phyloP scores from a whole-genome alignment of 306 rosid species.

The apple (Malus domestica) region ASM211411v1 NC_041790.1:32128501-32129000 shows the following conservation, averaged over 20 bases:
- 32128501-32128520: constrained; percentile 61
- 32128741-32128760: background rate
- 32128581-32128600: constrained; percentile 50
- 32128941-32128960: background rate
- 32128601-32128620: constrained; percentile 63
- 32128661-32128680: constrained; percentile 95
- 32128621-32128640: constrained; percentile 74
- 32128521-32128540: constrained; percentile 51
- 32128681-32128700: constrained; percentile 98
- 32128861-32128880: constrained; percentile 50
- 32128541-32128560: constrained; percentile 54
- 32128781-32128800: constrained; percentile 73
- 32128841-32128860: constrained; percentile 78
- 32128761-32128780: background rate
- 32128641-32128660: constrained; percentile 92
- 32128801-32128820: constrained; percentile 85
- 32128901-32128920: constrained; percentile 8
- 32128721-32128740: background rate
- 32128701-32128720: constrained; percentile 43
- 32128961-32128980: background rate
- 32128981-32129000: background rate
- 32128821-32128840: constrained; percentile 78
- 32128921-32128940: background rate
- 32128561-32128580: constrained; percentile 64
- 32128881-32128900: background rate